Conservation (phyloP, 2,329 filamentous ascomycete genomes). For the Arthrinium phaeospermum region DNA sequence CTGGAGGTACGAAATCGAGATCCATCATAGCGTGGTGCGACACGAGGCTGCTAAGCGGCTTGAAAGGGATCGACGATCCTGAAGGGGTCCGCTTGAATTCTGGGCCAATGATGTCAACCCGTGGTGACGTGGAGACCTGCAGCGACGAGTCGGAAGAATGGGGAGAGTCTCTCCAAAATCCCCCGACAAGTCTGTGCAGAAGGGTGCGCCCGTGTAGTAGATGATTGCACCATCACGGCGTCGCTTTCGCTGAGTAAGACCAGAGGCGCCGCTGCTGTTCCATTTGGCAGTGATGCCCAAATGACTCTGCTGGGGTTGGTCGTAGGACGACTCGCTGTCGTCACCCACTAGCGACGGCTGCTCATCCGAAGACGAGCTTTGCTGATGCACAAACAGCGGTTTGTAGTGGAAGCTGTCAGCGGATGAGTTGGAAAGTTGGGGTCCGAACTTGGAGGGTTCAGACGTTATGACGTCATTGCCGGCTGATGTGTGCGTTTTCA, state of each 20-base stretch:
- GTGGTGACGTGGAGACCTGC: constrained; percentile 26
- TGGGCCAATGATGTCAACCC: constrained; percentile 34
- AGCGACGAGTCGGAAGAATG: constrained; percentile 44
- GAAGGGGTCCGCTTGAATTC: constrained; percentile 45
- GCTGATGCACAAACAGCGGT: constrained; percentile 62
- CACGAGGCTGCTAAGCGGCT: constrained; percentile 54
- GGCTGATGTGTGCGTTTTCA: constrained; percentile 46
- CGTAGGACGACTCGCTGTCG: constrained; percentile 48
- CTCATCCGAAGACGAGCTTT: constrained; percentile 49
- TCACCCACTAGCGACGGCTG: constrained; percentile 52
- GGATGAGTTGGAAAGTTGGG: constrained; percentile 43
- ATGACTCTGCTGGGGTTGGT: constrained; percentile 54
- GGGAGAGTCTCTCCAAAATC: constrained; percentile 60
- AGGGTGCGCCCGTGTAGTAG: constrained; percentile 80
- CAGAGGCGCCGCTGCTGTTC: constrained; percentile 52
- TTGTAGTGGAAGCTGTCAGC: constrained; percentile 65
- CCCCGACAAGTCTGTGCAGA: constrained; percentile 80
- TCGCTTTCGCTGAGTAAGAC: constrained; percentile 54
- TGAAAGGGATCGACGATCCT: constrained; percentile 55
- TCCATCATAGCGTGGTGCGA: constrained; percentile 34
- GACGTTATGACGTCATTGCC: constrained; percentile 44
- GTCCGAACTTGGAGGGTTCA: constrained; percentile 48
- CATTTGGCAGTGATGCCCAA: constrained; percentile 51
- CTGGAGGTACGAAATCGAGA: constrained; percentile 36
- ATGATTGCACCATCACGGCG: constrained; percentile 77